Evolutionary conservation across 805 yeast species (phyloP), one percentile per base, ranked within the genome.

Genomic region (Lachancea cidri): DNA sequence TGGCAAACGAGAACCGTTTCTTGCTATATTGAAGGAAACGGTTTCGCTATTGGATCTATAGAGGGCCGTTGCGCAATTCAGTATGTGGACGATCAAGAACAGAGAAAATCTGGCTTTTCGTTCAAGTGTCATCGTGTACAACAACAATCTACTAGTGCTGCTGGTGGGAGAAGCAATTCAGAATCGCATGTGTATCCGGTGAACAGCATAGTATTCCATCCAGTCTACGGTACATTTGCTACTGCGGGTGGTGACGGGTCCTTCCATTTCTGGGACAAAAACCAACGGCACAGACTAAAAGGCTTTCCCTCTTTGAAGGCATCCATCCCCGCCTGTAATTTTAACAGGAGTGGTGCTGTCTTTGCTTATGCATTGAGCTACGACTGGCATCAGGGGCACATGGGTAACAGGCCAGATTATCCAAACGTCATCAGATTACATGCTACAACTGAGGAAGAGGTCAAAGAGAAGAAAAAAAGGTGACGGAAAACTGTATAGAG

Each of bases 11-110:
- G 96, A 48, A 68, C 83, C 2, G 72, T 93, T 1, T 68, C 83
- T 11, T 91, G 98, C 60, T 86, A 81, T 62, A 89, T 89, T n/a
- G 81, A 79, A 48, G 98, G 95, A 9, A 82, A 85, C 55, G 97
- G 98, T 7, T 93, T 75, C 64, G 96, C 96, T 1, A 66, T 93
- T 36, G 98, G 96, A 4, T 83, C 95, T 5, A 78, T 91, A 35
- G 98, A 93, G 66, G 98, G 98, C 25, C 75, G 98, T 50, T 87
- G 98, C 66, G 95, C 95, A 11, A 81, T 93, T 53, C 95, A 87
- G 60, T 93, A 89, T 60, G 79, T 91, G 41, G 94, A 86, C 54
- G 96, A 86, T 17, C 72, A 72, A 39, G 87, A 83, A 53, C 94
- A 83, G 56, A 72, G 73, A 42, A 74, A 77, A 51, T 61, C 62